phyloP scores from a whole-genome alignment of 148 eudicot genomes.

The Diospyros kaki region DNA sequence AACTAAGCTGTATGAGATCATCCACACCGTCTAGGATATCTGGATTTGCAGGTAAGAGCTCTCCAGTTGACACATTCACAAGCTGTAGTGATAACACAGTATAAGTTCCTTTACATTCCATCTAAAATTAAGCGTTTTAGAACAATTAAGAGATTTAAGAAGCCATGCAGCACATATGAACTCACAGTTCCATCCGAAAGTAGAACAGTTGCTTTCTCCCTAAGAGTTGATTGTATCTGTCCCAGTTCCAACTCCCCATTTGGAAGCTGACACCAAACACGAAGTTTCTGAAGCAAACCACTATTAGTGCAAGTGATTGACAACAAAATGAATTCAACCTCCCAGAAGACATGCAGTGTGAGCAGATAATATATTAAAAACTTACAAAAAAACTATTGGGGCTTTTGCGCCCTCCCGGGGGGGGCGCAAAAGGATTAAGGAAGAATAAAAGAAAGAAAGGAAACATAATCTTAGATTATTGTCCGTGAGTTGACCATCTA shows the following conservation, averaged over 20 bases:
- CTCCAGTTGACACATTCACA: conserved; percentile 50
- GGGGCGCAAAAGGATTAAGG: background rate
- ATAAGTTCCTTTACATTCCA: conserved; percentile 13
- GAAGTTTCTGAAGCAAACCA: conserved; percentile 66
- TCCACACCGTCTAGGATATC: conserved; percentile 86
- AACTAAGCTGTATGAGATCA: conserved; percentile 88
- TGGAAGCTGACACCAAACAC: conserved; percentile 69
- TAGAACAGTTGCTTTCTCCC: conserved; percentile 56
- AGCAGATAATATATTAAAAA: background rate
- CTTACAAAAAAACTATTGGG: background rate
- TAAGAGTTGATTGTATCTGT: conserved; percentile 59
- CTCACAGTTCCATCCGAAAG: conserved; percentile 72
- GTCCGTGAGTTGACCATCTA: background rate
- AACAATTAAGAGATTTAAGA: conserved; percentile 4
- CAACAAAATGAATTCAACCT: conserved; percentile 8
- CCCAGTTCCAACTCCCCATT: conserved; percentile 78
- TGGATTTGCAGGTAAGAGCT: conserved; percentile 88
- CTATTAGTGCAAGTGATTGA: conserved; percentile 10
- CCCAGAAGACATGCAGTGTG: background rate
- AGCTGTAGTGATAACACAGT: conserved; percentile 37
- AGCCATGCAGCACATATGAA: conserved; percentile 17
- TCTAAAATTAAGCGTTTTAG: conserved; percentile 3
- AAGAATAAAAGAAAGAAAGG: background rate
- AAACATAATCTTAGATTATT: background rate
- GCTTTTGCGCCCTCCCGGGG: too few species aligned